Evolutionary conservation across 306 rosid species (phyloP), one percentile per base, ranked within the genome.

Genomic region (Quercus robur): DNA sequence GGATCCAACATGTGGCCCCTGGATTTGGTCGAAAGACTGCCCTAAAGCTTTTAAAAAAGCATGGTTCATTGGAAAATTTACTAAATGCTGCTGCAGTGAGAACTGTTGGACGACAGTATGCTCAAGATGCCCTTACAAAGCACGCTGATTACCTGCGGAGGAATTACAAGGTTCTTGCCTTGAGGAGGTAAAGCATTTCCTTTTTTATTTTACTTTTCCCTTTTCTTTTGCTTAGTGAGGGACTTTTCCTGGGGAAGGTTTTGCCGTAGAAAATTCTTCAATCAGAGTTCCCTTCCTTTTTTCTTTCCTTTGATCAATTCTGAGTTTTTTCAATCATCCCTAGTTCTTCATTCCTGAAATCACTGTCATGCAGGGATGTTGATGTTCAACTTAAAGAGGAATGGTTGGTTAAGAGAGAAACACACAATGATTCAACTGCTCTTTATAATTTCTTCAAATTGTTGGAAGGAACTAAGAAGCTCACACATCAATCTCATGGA

Each of bases 1-100:
- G 99, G 52, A 95, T 95, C 88, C 99, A 95, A 74, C 91, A 90
- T 20, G 68, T 95, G 64, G 97, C 84, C 61, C 99, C 99, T 72
- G 92, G 86, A 74, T 95, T 95, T 85, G 98, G 98, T 71, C 84
- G 92, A 85, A 95, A 93, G 84, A 93, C 99, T 85, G 96, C 99
- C 78, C 55, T 91, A 33, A 93, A 91, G 86, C 99, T 95, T 82
- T 87, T 95, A 68, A 83, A 87, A 75, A 95, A 91, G 86, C 96
- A 95, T 6, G 98, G 96, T 38, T 86, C 98, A 5, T 84, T 95
- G 92, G 97, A 95, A 80, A 83, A 86, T 76, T 83, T 95, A 78
- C 85, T 95, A 55, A 85, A 84, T 46, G 83, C 86, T 10, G 98
- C 99, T 57, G 90, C 93, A 19, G 88, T 95, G 71, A 88, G 98